Evolutionary conservation across 345 rosid species (phyloP), one percentile per base, ranked within the genome.

Genomic region (Linum tenue): DNA sequence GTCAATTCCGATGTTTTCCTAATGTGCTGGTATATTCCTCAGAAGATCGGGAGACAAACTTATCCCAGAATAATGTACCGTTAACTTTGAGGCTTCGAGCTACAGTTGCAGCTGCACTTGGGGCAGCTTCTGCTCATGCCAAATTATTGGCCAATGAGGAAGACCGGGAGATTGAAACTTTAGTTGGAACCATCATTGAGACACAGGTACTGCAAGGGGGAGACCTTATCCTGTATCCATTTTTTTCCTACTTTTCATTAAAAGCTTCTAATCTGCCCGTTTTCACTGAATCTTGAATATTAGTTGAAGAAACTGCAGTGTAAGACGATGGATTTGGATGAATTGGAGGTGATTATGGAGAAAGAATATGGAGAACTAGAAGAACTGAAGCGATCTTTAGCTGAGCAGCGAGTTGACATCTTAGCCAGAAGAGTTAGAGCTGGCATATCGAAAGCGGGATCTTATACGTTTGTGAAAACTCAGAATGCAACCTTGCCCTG

Each of bases 131-230:
- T 69, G 89, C 95, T 74, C 84, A 73, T 60, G 96, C 92, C 14
- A 94, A 88, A 76, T 51, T 82, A 63, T 77, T 90, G 85, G 99
- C 86, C n/a, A 88, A 76, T 69, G 88, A 88, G 72, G 99, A 94
- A 82, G 96, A 84, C 53, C 76, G 76, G 70, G 95, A 90, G 72
- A 85, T 83, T 71, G 88, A 86, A 68, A 78, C 76, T 50, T 70
- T 88, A 71, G 79, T 78, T 63, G 85, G 92, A 16, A 80, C 66
- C 37, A 65, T 94, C 67, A 70, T 86, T 63, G 90, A 88, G 48
- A 73, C 92, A 44, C 97, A 90, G 88, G 97, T 88, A 66, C 59
- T 74, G 68, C 55, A 31, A 22, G 31, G 31, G 31, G 31, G 31
- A 66, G 50, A 2, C 59, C 57, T 37, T 56, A 37, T 64, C 2